phyloP scores from a whole-genome alignment of 1,139 yeast species.

The Citeromyces hawaiiensis region DNA sequence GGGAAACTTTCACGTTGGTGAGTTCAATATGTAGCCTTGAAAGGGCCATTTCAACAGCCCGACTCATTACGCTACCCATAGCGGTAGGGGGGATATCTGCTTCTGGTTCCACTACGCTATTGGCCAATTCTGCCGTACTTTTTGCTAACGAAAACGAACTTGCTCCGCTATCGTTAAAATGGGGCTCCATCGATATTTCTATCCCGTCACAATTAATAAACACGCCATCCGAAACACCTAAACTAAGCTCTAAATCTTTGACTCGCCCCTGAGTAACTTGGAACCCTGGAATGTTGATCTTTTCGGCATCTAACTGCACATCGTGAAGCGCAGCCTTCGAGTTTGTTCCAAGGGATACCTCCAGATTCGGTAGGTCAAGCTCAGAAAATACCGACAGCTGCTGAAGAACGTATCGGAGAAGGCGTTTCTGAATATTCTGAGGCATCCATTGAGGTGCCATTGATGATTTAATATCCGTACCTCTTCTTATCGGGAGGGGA shows the following conservation, averaged over 20 bases:
- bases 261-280: slow-evolving; percentile 52
- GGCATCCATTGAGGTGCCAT: slow-evolving; percentile 43
- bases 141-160: slow-evolving; percentile 35
- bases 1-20: slow-evolving; percentile 26
- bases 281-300: slow-evolving; percentile 56
- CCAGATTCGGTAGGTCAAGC: slow-evolving; percentile 67
- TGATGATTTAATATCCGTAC: not conserved
- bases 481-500: not conserved
- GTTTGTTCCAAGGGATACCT: slow-evolving; percentile 56
- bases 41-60: slow-evolving; percentile 58
- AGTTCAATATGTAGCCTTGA: slow-evolving; percentile 43
- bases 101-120: slow-evolving; percentile 35
- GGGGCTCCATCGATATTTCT: slow-evolving; percentile 40
- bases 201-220: slow-evolving; percentile 44
- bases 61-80: slow-evolving; percentile 42
- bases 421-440: slow-evolving; percentile 69
- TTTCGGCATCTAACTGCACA: slow-evolving; percentile 62
- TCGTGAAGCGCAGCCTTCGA: slow-evolving; percentile 44
- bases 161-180: slow-evolving; percentile 14
- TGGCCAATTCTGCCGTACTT: slow-evolving; percentile 53
- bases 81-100: slow-evolving; percentile 7
- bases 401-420: slow-evolving; percentile 65
- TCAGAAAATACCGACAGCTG: slow-evolving; percentile 78
- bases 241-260: slow-evolving; percentile 32
- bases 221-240: slow-evolving; percentile 55